Evolutionary conservation across 352 stramenopile genomes (phyloP).

Genomic region (Phytophthora agathidicida): DNA sequence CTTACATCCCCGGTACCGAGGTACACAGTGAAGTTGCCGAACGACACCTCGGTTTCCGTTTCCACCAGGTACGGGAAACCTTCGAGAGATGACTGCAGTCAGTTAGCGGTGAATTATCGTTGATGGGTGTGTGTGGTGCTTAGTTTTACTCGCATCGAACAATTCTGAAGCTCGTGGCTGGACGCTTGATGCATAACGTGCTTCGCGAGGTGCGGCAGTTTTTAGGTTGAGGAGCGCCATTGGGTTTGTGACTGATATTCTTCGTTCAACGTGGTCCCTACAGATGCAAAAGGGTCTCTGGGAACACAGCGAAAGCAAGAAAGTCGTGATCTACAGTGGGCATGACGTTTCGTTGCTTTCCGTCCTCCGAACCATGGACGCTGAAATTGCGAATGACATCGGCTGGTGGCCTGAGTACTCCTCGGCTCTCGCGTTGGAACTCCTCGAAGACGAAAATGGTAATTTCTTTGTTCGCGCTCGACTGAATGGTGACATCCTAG

Average conservation of each 20-base stretch:
- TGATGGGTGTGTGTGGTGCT: slow-evolving; percentile 3
- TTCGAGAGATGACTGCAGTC: background rate
- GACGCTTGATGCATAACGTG: slow-evolving; percentile 65
- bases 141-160: slow-evolving; percentile 79
- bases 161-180: slow-evolving; percentile 72
- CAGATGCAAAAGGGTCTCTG: slow-evolving; percentile 52
- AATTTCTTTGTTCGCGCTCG: slow-evolving; percentile 64
- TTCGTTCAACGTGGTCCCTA: background rate
- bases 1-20: slow-evolving; percentile 63
- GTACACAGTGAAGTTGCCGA: slow-evolving; percentile 38
- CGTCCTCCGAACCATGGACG: slow-evolving; percentile 69
- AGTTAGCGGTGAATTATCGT: slow-evolving; percentile 1
- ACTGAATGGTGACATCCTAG: slow-evolving; percentile 54
- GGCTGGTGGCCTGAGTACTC: slow-evolving; percentile 80
- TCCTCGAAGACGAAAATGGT: slow-evolving; percentile 63
- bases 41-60: slow-evolving; percentile 73
- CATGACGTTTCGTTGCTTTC: slow-evolving; percentile 84
- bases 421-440: slow-evolving; percentile 65
- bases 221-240: background rate
- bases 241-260: background rate
- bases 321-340: slow-evolving; percentile 79
- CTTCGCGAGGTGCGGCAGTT: slow-evolving; percentile 42
- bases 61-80: slow-evolving; percentile 55
- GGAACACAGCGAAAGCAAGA: slow-evolving; percentile 47
- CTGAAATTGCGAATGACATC: slow-evolving; percentile 46